A percentile compares a stretch with the other conserved stretches of the same genome.
These are phyloP conservation scores for Boletus rex-veris DNA, from an alignment of 768 basidiomycete genomes.

Conservation along the genomic window DNA sequence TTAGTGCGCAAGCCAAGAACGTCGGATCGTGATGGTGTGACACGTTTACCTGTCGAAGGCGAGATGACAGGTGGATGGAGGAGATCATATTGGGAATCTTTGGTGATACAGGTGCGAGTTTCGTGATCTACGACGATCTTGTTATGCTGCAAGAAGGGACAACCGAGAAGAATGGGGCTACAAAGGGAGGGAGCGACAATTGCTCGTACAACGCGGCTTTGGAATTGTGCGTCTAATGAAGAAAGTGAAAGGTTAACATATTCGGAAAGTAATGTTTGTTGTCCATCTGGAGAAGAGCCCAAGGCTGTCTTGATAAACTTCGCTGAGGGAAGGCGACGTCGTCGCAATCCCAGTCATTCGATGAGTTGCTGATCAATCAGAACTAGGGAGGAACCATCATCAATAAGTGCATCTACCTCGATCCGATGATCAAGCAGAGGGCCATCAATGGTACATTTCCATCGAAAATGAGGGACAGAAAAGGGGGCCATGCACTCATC, in stretches of 20 bases:
- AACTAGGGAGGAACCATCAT: constrained; percentile 31
- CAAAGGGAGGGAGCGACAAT: constrained; percentile 26
- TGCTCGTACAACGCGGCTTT: constrained; percentile 4
- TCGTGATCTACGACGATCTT: constrained; percentile 32
- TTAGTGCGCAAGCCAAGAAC: too few species aligned
- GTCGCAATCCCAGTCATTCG: background rate
- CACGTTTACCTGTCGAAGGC: too few species aligned
- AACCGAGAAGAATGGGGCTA: constrained; percentile 31
- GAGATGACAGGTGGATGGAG: background rate
- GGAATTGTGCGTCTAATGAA: constrained; percentile 2
- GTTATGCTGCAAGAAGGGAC: constrained; percentile 35
- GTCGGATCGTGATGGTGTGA: too few species aligned
- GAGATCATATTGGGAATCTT: constrained; percentile 5
- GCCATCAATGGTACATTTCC: constrained; percentile 12
- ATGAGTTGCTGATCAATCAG: constrained; percentile 20
- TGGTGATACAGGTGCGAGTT: background rate
- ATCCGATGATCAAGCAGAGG: background rate
- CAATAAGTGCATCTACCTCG: constrained; percentile 21
- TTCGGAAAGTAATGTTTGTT: too few species aligned
- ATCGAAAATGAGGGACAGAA: constrained; percentile 5
- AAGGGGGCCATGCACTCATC: constrained; percentile 4
- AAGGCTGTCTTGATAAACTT: too few species aligned
- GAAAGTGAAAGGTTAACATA: constrained; percentile 7
- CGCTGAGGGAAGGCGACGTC: too few species aligned
- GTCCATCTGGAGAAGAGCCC: too few species aligned